Evolutionary conservation across 352 stramenopile genomes (phyloP).

Genomic region (Pythium periplocum): DNA sequence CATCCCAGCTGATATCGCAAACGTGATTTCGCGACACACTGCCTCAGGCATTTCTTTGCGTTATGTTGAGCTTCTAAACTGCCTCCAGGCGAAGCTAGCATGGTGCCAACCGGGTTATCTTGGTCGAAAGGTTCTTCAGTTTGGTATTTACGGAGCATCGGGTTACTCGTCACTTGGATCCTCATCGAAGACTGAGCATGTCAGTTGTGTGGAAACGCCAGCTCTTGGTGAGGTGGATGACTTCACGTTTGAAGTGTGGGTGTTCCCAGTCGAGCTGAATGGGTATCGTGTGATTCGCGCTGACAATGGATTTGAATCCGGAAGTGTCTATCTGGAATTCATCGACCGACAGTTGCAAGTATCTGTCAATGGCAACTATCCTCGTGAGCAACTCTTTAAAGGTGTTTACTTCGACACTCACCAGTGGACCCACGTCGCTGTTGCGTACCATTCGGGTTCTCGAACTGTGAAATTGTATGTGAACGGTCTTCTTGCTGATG

Average conservation of each 20-base stretch:
- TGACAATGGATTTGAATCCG: conserved; percentile 65
- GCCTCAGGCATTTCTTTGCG: conserved; percentile 68
- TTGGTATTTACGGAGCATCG: conserved; percentile 26
- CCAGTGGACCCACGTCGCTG: conserved; percentile 63
- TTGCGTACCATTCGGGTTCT: conserved; percentile 36
- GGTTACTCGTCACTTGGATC: no score
- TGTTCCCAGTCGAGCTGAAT: conserved; percentile 56
- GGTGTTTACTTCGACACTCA: conserved; percentile 43
- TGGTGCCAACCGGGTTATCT: conserved; percentile 27
- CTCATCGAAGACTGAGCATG: conserved; percentile 35
- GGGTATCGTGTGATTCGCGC: conserved; percentile 65
- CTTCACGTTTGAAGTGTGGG: conserved; percentile 81
- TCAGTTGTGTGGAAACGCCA: conserved; percentile 65
- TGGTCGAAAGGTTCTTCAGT: conserved; percentile 53
- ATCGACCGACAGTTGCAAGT: conserved; percentile 62
- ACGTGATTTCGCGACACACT: conserved; percentile 34
- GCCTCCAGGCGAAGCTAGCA: conserved; percentile 56
- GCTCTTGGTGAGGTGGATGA: conserved; percentile 51
- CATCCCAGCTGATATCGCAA: background rate
- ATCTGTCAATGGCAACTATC: conserved; percentile 62
- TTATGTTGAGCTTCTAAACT: conserved; percentile 67
- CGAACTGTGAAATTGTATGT: conserved; percentile 37
- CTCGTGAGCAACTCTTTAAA: conserved; percentile 66
- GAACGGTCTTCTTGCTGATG: conserved; percentile 39
- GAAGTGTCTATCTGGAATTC: conserved; percentile 72